A percentile compares a stretch with the other conserved stretches of the same genome.
phyloP scores from a whole-genome alignment of 768 basidiomycete species.

The Grammothele lineata region DNA sequence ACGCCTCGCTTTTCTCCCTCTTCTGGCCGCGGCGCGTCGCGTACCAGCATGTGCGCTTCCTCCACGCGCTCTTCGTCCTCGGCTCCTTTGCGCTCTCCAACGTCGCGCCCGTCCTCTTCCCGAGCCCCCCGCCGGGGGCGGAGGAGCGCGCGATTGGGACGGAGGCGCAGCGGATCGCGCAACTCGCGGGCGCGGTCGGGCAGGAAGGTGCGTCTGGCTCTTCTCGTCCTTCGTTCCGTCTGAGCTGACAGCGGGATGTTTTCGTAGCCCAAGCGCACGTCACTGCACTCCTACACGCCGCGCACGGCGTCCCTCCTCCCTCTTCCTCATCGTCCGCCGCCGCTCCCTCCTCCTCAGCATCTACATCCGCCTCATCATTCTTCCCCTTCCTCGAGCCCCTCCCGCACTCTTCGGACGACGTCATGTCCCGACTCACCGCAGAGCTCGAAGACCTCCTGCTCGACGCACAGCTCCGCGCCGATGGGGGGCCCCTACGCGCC shows the following conservation, averaged over 20 bases:
- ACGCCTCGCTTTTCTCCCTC: conserved; percentile 29
- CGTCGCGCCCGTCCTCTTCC: conserved; percentile 65
- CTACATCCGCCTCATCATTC: too few species aligned
- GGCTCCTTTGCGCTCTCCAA: conserved; percentile 67
- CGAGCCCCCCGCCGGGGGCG: conserved; percentile 30
- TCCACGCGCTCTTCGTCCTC: conserved; percentile 76
- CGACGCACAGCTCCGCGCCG: conserved; percentile 55
- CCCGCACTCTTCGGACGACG: conserved; percentile 27
- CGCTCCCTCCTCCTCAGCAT: too few species aligned
- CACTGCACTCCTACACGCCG: conserved; percentile 35
- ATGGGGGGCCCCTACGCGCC: conserved; percentile 50
- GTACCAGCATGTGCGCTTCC: conserved; percentile 72
- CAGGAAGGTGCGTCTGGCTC: background rate
- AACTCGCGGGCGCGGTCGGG: conserved; percentile 21
- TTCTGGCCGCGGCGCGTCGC: conserved; percentile 63
- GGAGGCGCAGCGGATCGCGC: conserved; percentile 38
- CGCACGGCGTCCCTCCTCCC: conserved; percentile 30
- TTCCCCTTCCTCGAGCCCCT: conserved; percentile 31
- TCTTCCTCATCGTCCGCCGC: conserved; percentile 26
- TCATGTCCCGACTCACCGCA: conserved; percentile 38
- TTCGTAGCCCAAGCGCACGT: conserved; percentile 1
- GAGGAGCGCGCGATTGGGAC: conserved; percentile 18
- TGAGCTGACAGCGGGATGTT: background rate
- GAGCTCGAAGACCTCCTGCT: conserved; percentile 69
- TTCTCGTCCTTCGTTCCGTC: too few species aligned